Evolutionary conservation across 2,329 filamentous ascomycete species (phyloP).

Genomic region (Exophiala xenobiotica): DNA sequence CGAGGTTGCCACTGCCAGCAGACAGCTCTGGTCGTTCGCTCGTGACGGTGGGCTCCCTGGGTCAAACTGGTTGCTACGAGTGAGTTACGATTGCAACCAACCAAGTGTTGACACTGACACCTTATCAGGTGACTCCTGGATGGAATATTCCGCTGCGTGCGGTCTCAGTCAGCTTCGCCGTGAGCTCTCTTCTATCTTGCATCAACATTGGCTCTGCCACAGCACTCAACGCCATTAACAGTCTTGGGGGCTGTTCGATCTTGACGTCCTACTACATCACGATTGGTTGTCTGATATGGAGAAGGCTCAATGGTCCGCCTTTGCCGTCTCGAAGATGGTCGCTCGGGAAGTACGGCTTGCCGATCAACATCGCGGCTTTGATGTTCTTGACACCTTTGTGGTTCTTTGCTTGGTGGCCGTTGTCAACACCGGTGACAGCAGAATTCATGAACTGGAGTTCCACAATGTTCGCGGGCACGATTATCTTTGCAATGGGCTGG

Average conservation of each 20-base stretch:
- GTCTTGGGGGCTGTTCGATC: conserved; percentile 48
- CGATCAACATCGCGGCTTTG: conserved; percentile 46
- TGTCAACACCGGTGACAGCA: conserved; percentile 37
- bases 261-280: conserved; percentile 53
- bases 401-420: conserved; percentile 52
- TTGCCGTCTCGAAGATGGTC: conserved; percentile 44
- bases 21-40: conserved; percentile 34
- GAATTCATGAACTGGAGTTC: conserved; percentile 52
- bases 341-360: conserved; percentile 45
- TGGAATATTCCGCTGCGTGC: conserved; percentile 45
- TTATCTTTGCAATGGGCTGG: conserved; percentile 42
- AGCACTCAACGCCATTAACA: conserved; percentile 55
- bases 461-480: conserved; percentile 45
- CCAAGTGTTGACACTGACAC: no score
- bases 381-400: conserved; percentile 46
- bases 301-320: conserved; percentile 40
- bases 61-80: conserved; percentile 8
- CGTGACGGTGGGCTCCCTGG: conserved; percentile 22
- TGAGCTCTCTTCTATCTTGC: conserved; percentile 43
- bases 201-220: conserved; percentile 54
- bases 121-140: conserved; percentile 13
- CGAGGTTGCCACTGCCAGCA: conserved; percentile 38
- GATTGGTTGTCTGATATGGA: conserved; percentile 47
- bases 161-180: conserved; percentile 34
- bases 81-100: no score